Conservation (phyloP, 2,329 filamentous ascomycete genomes). For the Zelopaecilomyces penicillatus region DNA sequence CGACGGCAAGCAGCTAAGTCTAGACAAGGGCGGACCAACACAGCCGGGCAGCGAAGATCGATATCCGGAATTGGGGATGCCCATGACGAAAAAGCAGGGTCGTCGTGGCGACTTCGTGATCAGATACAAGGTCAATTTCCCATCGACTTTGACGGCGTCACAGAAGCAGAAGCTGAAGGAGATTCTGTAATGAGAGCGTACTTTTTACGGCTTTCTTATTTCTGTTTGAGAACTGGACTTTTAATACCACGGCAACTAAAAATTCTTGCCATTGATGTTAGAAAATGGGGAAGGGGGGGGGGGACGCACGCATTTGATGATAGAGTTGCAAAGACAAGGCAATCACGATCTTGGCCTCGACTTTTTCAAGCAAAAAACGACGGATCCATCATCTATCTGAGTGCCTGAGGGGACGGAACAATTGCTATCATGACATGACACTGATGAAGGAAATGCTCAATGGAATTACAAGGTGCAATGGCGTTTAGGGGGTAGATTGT, state of each 20-base stretch:
- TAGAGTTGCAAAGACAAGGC: no score
- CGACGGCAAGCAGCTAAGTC: conserved; percentile 74
- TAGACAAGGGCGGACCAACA: conserved; percentile 77
- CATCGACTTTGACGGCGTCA: conserved; percentile 60
- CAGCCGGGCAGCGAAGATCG: conserved; percentile 72
- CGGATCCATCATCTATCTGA: conserved; percentile 1
- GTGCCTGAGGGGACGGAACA: not conserved
- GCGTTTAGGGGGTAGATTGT: conserved; percentile 9
- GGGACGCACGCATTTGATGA: no score
- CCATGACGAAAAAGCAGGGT: conserved; percentile 78
- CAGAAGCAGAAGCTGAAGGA: conserved; percentile 79
- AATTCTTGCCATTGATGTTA: no score
- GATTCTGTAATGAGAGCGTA: conserved; percentile 47
- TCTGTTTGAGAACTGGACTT: no score
- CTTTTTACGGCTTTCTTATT: no score
- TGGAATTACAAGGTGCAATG: conserved; percentile 10
- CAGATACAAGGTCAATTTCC: conserved; percentile 89
- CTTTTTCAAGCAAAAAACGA: not conserved
- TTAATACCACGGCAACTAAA: no score
- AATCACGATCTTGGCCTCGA: no score
- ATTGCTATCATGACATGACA: conserved; percentile 1
- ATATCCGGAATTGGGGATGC: conserved; percentile 88
- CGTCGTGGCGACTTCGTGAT: conserved; percentile 83
- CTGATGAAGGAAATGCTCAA: not conserved
- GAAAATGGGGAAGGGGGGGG: no score